Evolutionary conservation across 345 rosid genomes (phyloP), one percentile per base, ranked within the genome.

Genomic region (Excoecaria cochinchinensis): DNA sequence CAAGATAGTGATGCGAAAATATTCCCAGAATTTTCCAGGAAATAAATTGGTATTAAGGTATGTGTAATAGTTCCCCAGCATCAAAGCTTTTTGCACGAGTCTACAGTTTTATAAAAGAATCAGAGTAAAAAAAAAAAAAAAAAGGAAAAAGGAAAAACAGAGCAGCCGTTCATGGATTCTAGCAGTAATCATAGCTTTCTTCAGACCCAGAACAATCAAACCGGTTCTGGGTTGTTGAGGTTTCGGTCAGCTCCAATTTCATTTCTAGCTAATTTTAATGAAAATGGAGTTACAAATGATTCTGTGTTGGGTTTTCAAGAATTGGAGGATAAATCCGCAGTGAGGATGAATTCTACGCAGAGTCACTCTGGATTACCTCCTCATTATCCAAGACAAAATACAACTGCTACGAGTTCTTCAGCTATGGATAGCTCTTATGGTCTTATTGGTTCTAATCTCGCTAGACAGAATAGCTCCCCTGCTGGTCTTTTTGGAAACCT

Each of bases 241-340:
- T 95, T 95, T 76, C 88, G 97, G 57, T 91, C 97, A 5, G 95
- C 97, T 24, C 97, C 97, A 6, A 91, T 88, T 76, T 84, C 91
- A 8, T 83, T 90, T 53, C 80, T 90, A 56, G 73, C 82, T 17
- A 81, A 82, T 73, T 87, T 83, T 60, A 48, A 50, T 21, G 86
- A 77, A 36, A 72, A 72, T 52, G 82, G 83, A 47, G 67, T 75
- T 52, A 39, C 59, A 25, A 89, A 84, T 76, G 83, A 25, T 72
- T 25, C 52, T 46, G 82, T 4, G 77, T 76, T 70, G 88, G 78
- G 71, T 82, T 80, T 69, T 57, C 66, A 73, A n/a, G 78, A 76
- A 40, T 47, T 76, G 8, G 80, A 76, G 61, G 67, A 55, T 73
- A 80, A 81, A 74, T 63, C 80, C 14, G 80, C 72, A 4, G 52